Conservation (phyloP, 805 yeast genomes). For the Suhomyces emberorum region DNA sequence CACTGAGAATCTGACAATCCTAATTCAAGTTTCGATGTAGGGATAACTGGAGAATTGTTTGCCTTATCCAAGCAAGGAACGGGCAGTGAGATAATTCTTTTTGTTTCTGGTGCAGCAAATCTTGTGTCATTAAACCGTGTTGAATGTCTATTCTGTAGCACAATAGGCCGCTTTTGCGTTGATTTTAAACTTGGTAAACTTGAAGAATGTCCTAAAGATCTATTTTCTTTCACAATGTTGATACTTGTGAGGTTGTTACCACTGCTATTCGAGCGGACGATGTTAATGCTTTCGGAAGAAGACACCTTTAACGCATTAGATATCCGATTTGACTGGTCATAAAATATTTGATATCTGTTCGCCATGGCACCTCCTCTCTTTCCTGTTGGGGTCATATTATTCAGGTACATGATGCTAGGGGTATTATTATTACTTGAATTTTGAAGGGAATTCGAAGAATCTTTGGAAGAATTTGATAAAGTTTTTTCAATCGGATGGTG, state of each 20-base stretch:
- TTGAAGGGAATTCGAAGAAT: constrained; percentile 16
- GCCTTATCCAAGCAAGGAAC: neutral
- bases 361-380: constrained; percentile 44
- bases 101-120: constrained; percentile 4
- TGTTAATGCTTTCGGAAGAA: constrained; percentile 30
- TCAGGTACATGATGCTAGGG: constrained; percentile 3
- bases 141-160: constrained; percentile 4
- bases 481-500: constrained; percentile 29
- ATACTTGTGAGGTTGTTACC: constrained; percentile 6
- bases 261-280: constrained; percentile 14
- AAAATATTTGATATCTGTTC: constrained; percentile 44
- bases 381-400: constrained; percentile 17
- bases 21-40: too few relatives aligned
- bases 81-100: constrained; percentile 11
- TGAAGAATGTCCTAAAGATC: constrained; percentile 19
- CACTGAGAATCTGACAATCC: too few relatives aligned
- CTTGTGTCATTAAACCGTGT: constrained; percentile 7
- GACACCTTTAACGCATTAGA: constrained; percentile 40
- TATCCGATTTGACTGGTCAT: constrained; percentile 43
- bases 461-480: constrained; percentile 31
- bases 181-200: constrained; percentile 20
- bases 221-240: constrained; percentile 8
- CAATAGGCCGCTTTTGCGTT: constrained; percentile 8
- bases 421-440: constrained; percentile 4
- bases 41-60: constrained; percentile 1